phyloP scores from a whole-genome alignment of 2,329 filamentous ascomycete species.

The Pseudopithomyces chartarum region DNA sequence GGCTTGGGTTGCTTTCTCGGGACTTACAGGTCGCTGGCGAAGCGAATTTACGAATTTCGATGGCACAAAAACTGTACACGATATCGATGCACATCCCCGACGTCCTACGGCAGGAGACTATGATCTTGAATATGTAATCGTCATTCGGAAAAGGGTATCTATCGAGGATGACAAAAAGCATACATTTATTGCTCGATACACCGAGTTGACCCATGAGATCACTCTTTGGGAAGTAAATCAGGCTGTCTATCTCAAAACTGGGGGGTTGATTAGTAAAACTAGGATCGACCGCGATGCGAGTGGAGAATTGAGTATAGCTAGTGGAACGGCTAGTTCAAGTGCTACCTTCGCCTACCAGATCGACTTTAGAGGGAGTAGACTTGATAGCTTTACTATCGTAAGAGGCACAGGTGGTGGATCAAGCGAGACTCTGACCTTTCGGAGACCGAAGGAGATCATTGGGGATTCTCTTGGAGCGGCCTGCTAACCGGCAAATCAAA shows the following conservation, averaged over 20 bases:
- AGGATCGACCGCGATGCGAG: not conserved
- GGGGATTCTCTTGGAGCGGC: too few relatives aligned
- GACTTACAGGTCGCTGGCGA: constrained; percentile 68
- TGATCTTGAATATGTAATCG: constrained; percentile 2
- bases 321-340: not conserved
- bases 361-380: constrained; percentile 3
- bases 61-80: not conserved
- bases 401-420: not conserved
- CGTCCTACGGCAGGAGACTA: not conserved
- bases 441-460: not conserved
- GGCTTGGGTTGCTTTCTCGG: constrained; percentile 67
- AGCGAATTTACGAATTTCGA: not conserved
- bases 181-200: constrained; percentile 2
- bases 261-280: not conserved
- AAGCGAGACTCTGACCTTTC: not conserved
- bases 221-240: constrained; percentile 1
- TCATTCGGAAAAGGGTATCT: not conserved
- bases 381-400: not conserved
- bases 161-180: not conserved
- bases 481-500: too few relatives aligned
- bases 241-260: not conserved
- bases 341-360: not conserved
- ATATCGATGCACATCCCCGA: constrained; percentile 8
- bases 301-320: not conserved
- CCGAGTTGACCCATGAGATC: constrained; percentile 1